Evolutionary conservation across 805 yeast species (phyloP).

Genomic region (Spathaspora gorwiae): DNA sequence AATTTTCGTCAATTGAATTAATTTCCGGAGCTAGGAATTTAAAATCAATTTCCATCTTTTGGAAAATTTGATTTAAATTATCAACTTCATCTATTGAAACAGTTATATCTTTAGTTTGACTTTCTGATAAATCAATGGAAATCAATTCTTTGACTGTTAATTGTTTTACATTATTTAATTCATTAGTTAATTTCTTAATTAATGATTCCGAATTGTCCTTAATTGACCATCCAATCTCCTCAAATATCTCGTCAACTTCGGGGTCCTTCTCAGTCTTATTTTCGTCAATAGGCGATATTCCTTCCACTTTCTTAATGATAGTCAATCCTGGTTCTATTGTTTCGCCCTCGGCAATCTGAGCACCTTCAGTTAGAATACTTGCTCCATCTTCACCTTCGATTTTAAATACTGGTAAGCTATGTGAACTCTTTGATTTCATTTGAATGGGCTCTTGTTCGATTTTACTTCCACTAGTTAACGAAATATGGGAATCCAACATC

Average conservation of each 20-base stretch:
- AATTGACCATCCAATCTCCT: slow-evolving; percentile 73
- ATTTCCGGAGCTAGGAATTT: slow-evolving; percentile 57
- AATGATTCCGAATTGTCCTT: slow-evolving; percentile 59
- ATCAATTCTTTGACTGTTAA: slow-evolving; percentile 50
- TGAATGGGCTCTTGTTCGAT: not conserved
- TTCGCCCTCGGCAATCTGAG: not conserved
- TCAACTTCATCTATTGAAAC: slow-evolving; percentile 33
- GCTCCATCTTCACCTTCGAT: not conserved
- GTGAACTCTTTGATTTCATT: not conserved
- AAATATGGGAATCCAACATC: slow-evolving; percentile 33
- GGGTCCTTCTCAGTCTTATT: slow-evolving; percentile 29
- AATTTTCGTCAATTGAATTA: slow-evolving; percentile 64
- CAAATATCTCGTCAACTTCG: slow-evolving; percentile 62
- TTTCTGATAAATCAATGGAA: slow-evolving; percentile 31
- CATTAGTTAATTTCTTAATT: slow-evolving; percentile 52
- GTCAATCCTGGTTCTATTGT: slow-evolving; percentile 11
- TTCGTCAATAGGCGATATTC: not conserved
- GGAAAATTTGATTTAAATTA: slow-evolving; percentile 33
- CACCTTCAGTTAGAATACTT: not conserved
- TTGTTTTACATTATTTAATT: slow-evolving; percentile 59
- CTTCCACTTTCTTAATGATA: slow-evolving; percentile 8
- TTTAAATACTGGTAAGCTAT: not conserved
- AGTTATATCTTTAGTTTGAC: slow-evolving; percentile 27
- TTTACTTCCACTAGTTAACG: not conserved
- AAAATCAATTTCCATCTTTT: slow-evolving; percentile 37